Evolutionary conservation across 169 alveolate genomes (phyloP), one percentile per base, ranked within the genome.

Genomic region (Plasmodium gaboni): DNA sequence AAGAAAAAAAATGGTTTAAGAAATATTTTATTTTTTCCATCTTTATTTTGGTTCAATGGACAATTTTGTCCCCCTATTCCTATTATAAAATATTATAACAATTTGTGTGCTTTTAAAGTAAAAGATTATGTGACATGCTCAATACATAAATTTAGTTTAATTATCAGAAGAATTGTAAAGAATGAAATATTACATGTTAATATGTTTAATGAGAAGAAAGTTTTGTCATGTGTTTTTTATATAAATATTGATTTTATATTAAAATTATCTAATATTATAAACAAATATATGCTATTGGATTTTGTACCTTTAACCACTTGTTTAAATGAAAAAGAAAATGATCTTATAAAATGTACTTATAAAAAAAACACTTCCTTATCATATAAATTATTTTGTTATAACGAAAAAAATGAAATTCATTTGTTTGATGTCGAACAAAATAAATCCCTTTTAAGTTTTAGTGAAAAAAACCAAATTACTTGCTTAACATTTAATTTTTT

Each of bases 341-440:
- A 67, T 9, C 32, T 7, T 17, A 19, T 17, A 24, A 7, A 61
- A 24, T 17, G 7, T 7, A 15, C 48, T 15, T 15, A 8, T 17
- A 1, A 19, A 10, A 50, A 24, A 24, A 55, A 9, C 13, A 15
- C 1, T 28, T n/a, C n/a, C 53, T 6, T 24, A 72, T 13, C 15
- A n/a, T 28, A 5, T 6, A 10, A 67, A 6, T 73, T 83, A 26
- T 24, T 68, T 63, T 72, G 50, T 38, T 83, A 68, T 48, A 83
- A 83, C 19, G 91, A 83, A 4, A 83, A 83, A 63, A 83, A 83
- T 42, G 91, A 83, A 83, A 83, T 83, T 68, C 85, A 61, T 48
- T 28, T 83, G 26, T 83, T 68, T 38, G 68, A 83, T 38, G 53
- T 57, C 13, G 65, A 68, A 55, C 67, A 69, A 32, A 83, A 83